Evolutionary conservation across 495 filamentous ascomycete genomes (phyloP).

Genomic region (Podospora conica): DNA sequence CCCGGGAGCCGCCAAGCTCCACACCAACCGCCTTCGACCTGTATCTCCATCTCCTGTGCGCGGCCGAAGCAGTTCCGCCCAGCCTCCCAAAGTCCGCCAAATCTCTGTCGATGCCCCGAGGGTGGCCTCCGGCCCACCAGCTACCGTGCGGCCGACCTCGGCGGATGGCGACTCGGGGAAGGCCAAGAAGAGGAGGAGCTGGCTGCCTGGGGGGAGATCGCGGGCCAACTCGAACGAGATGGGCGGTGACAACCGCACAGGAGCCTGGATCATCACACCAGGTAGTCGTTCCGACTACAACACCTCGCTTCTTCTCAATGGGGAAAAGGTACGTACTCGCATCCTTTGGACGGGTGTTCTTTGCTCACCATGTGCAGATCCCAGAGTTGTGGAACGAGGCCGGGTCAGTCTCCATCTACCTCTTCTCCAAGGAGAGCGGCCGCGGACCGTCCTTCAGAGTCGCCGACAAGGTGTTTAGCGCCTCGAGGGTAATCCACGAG

Average conservation of each 20-base stretch:
- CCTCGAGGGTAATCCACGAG: slow-evolving; percentile 62
- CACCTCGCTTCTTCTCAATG: slow-evolving; percentile 46
- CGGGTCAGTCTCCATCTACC: slow-evolving; percentile 77
- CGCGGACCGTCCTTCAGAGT: slow-evolving; percentile 73
- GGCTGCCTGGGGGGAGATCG: slow-evolving; percentile 41
- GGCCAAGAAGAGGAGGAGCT: slow-evolving; percentile 35
- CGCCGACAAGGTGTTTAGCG: slow-evolving; percentile 61
- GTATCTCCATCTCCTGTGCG: slow-evolving; percentile 21
- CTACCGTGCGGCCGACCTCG: slow-evolving; percentile 5
- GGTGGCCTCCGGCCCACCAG: slow-evolving; percentile 21
- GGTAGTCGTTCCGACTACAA: slow-evolving; percentile 58
- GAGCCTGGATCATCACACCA: slow-evolving; percentile 59
- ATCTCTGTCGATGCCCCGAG: slow-evolving; percentile 21
- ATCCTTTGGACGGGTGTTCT: background rate
- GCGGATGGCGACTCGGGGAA: slow-evolving; percentile 25
- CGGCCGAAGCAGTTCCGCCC: slow-evolving; percentile 37
- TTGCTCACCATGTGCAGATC: slow-evolving; percentile 44
- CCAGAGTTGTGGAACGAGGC: slow-evolving; percentile 83
- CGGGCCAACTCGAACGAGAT: slow-evolving; percentile 35
- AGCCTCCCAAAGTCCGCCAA: slow-evolving; percentile 23
- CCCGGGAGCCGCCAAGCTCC: slow-evolving; percentile 15
- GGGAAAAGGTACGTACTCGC: slow-evolving; percentile 49
- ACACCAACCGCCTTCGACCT: slow-evolving; percentile 24
- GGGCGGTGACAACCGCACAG: slow-evolving; percentile 22
- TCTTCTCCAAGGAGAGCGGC: slow-evolving; percentile 62